phyloP scores from a whole-genome alignment of 371 early-diverging fungal species.

The Mucor piriformis region DNA sequence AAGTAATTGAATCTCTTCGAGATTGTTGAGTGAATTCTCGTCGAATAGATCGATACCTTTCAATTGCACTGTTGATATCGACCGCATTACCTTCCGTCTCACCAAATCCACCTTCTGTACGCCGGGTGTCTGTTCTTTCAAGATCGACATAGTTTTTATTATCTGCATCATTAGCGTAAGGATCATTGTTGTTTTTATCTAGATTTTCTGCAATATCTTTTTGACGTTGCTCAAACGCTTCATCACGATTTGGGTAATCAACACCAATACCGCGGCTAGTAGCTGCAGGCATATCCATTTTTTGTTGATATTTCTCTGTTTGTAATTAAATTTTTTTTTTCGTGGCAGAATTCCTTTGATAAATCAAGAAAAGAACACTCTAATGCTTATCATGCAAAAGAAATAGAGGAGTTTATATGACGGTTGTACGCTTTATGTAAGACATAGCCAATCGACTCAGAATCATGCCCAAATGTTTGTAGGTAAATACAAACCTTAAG shows the following conservation, averaged over 20 bases:
- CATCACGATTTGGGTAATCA: constrained; percentile 18
- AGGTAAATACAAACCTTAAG: too few relatives aligned
- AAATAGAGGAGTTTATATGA: too few relatives aligned
- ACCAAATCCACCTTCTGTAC: constrained; percentile 34
- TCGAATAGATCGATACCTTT: constrained; percentile 35
- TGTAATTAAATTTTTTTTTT: background rate
- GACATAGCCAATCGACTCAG: too few relatives aligned
- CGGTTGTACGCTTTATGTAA: too few relatives aligned
- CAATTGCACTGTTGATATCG: constrained; percentile 39
- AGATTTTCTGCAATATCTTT: background rate
- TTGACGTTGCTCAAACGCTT: constrained; percentile 6
- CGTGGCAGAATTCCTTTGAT: too few relatives aligned
- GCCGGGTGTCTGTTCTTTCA: constrained; percentile 7
- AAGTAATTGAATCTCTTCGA: constrained; percentile 7
- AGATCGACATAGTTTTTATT: background rate
- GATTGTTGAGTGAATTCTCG: constrained; percentile 45
- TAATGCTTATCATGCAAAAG: too few relatives aligned
- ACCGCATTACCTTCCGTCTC: constrained; percentile 46
- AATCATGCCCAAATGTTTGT: too few relatives aligned
- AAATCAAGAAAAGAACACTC: too few relatives aligned
- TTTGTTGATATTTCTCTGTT: too few relatives aligned
- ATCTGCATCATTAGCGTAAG: too few relatives aligned
- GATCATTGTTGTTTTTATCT: too few relatives aligned
- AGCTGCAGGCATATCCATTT: constrained; percentile 24
- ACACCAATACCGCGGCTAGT: constrained; percentile 1